Evolutionary conservation across 1,139 yeast genomes (phyloP), one percentile per base, ranked within the genome.

Genomic region (Suhomyces chickasaworum): DNA sequence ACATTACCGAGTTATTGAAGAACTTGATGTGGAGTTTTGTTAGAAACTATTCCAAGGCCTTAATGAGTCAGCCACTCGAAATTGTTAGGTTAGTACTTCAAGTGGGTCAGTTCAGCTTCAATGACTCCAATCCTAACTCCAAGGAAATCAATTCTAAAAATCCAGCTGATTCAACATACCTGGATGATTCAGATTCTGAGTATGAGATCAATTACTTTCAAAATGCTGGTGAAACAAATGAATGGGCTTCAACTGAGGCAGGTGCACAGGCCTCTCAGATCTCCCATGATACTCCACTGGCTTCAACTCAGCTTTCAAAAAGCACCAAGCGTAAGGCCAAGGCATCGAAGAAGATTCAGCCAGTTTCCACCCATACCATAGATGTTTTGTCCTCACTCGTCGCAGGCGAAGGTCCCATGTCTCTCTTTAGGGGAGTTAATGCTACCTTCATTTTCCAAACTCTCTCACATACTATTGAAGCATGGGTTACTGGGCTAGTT

Each of bases 401-500:
- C 47, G 73, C 86, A 9, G 80, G 81, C 53, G 97, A 89, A 58
- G 97, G 98, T 0, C 83, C 89, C 1, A 73, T 83, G 60, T 96
- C 97, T 1, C 69, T 89, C 23, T 88, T 95, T 80, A 78, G 95
- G 57, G 96, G 96, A 3, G 77, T 89, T 37, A 90, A 93, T 63
- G 89, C 97, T 1, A 77, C 96, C 1, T 91, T 90, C 60, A 74
- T 93, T 29, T 78, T 86, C 60, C 86, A 80, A 48, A 86, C 96
- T 0, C 71, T 90, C 37, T 80, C 86, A 1, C 82, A 84, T 47
- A 87, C 96, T 1, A 71, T 90, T 42, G 95, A 89, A 59, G 90
- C 97, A 0, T 91, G 98, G 97, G 75, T 89, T 37, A 85, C 95
- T 0, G 97, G 97, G 6, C 82, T 91, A 56, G 65, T 89, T 13